Evolutionary conservation across 2,329 filamentous ascomycete species (phyloP).

Genomic region (Nemania serpens): DNA sequence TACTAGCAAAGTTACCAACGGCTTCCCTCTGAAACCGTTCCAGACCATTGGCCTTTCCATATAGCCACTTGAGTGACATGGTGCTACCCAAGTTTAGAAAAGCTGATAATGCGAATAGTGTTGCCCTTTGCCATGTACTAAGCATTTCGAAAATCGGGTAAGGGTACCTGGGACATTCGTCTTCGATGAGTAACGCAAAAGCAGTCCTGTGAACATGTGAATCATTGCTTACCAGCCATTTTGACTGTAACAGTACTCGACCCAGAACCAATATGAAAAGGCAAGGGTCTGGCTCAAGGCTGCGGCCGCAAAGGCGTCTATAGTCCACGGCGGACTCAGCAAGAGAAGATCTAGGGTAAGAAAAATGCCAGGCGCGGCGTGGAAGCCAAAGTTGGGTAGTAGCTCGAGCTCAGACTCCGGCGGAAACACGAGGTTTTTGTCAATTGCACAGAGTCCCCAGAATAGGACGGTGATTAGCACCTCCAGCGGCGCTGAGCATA

Average conservation of each 20-base stretch:
- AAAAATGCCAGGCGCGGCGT: conserved; percentile 68
- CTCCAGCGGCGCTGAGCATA: conserved; percentile 71
- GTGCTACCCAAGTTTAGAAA: conserved; percentile 74
- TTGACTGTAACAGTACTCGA: conserved; percentile 70
- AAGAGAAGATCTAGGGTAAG: conserved; percentile 68
- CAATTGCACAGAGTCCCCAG: conserved; percentile 68
- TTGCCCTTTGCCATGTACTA: conserved; percentile 65
- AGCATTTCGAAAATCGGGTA: conserved; percentile 82
- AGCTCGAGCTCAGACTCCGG: conserved; percentile 61
- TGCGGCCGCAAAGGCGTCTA: conserved; percentile 63
- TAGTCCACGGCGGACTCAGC: conserved; percentile 74
- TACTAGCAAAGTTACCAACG: conserved; percentile 28
- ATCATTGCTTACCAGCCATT: conserved; percentile 62
- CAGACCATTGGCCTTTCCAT: conserved; percentile 68
- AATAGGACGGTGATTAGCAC: conserved; percentile 73
- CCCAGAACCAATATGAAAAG: conserved; percentile 76
- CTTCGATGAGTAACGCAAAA: conserved; percentile 2
- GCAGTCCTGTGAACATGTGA: not conserved
- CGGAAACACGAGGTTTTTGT: conserved; percentile 57
- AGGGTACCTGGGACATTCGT: conserved; percentile 65
- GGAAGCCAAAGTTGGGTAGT: conserved; percentile 66
- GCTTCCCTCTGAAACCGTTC: conserved; percentile 47
- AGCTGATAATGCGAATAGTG: conserved; percentile 73
- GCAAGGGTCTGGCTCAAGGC: conserved; percentile 62
- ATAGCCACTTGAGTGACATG: conserved; percentile 68